Evolutionary conservation across 2,329 filamentous ascomycete species (phyloP).

Genomic region (Epichloe hybrida): DNA sequence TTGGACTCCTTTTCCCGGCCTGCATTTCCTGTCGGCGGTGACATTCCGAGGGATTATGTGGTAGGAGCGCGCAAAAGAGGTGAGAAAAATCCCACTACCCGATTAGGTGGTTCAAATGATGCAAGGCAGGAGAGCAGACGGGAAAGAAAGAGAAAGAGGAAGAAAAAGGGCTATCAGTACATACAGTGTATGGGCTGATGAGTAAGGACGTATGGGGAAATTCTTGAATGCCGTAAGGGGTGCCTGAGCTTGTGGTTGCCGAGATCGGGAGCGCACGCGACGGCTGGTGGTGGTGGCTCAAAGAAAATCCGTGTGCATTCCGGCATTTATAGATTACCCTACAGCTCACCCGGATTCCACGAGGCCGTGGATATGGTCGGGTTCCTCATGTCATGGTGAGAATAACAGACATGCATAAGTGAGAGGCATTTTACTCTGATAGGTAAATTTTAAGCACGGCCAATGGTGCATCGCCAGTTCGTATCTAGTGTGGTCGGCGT

Average conservation of each 20-base stretch:
- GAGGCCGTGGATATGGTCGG: not conserved
- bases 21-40: conserved; percentile 36
- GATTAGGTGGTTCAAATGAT: not conserved
- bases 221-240: conserved; percentile 5
- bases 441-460: too few relatives aligned
- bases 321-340: not conserved
- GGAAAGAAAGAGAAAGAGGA: not conserved
- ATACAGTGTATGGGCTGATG: not conserved
- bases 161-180: not conserved
- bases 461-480: too few relatives aligned
- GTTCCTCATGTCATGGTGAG: not conserved
- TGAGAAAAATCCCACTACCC: not conserved
- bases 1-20: conserved; percentile 69
- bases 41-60: conserved; percentile 33
- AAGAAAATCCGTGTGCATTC: too few relatives aligned
- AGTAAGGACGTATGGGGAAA: conserved; percentile 2
- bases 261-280: too few relatives aligned
- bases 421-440: too few relatives aligned
- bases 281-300: not conserved
- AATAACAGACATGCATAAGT: too few relatives aligned
- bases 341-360: not conserved
- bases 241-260: conserved; percentile 5
- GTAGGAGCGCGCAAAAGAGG: not conserved
- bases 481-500: too few relatives aligned
- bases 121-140: not conserved